phyloP scores from a whole-genome alignment of 2,329 filamentous ascomycete genomes.

The Podosphaera leucotricha region DNA sequence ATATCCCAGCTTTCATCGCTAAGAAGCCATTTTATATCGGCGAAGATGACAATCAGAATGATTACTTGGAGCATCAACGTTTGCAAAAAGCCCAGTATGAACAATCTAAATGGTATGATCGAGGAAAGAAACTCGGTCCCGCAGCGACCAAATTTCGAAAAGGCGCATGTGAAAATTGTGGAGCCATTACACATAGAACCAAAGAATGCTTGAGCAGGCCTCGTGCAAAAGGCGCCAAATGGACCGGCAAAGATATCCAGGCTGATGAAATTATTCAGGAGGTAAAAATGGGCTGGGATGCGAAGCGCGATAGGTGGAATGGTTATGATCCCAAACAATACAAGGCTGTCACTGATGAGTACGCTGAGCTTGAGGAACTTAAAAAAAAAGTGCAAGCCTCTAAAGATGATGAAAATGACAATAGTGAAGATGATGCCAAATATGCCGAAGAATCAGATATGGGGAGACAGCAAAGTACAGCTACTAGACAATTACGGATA shows the following conservation, averaged over 20 bases:
- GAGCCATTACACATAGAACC: slow-evolving; percentile 84
- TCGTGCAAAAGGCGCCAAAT: slow-evolving; percentile 71
- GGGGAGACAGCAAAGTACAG: slow-evolving; percentile 77
- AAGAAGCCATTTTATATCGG: slow-evolving; percentile 91
- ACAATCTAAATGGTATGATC: slow-evolving; percentile 75
- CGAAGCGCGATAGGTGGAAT: slow-evolving; percentile 94
- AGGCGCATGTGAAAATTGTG: slow-evolving; percentile 96
- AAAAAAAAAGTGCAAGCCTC: slow-evolving; percentile 26
- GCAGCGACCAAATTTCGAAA: slow-evolving; percentile 94
- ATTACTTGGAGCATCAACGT: slow-evolving; percentile 91
- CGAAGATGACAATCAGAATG: slow-evolving; percentile 51
- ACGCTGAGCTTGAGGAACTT: slow-evolving; percentile 63
- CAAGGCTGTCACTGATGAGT: slow-evolving; percentile 66
- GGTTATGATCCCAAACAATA: slow-evolving; percentile 88
- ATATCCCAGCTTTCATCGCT: slow-evolving; percentile 94
- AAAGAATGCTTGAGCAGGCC: slow-evolving; percentile 84
- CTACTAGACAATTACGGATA: slow-evolving; percentile 72
- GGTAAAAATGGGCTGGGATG: slow-evolving; percentile 80
- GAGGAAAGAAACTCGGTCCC: slow-evolving; percentile 60
- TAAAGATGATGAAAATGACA: slow-evolving; percentile 25
- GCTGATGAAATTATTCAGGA: slow-evolving; percentile 76
- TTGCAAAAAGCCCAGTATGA: slow-evolving; percentile 43
- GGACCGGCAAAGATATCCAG: slow-evolving; percentile 80
- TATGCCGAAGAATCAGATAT: slow-evolving; percentile 95
- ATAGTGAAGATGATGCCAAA: slow-evolving; percentile 37